A percentile compares a stretch with the other conserved stretches of the same genome.
phyloP scores from a whole-genome alignment of 2,329 filamentous ascomycete genomes.

The Coleophoma eucalyptorum region DNA sequence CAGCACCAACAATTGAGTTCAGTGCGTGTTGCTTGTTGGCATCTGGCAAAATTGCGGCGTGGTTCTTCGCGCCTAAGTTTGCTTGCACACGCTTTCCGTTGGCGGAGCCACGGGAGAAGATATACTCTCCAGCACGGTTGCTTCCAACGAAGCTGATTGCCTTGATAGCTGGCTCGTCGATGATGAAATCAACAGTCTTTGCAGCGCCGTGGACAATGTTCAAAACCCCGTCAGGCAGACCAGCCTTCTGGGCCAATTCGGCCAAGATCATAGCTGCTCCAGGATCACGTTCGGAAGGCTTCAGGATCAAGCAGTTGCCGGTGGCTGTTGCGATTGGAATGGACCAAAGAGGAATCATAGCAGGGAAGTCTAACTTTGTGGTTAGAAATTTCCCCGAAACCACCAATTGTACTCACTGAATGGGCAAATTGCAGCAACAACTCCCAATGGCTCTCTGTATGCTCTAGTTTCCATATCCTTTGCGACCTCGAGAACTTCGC shows the following conservation, averaged over 20 bases:
- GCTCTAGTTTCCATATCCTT: conserved; percentile 88
- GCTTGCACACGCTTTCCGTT: conserved; percentile 88
- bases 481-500: conserved; percentile 78
- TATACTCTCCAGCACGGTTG: conserved; percentile 88
- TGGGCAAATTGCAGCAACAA: conserved; percentile 80
- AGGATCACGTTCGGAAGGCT: conserved; percentile 82
- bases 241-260: conserved; percentile 74
- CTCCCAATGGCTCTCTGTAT: conserved; percentile 77
- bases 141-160: conserved; percentile 82
- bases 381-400: conserved; percentile 3
- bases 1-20: conserved; percentile 79
- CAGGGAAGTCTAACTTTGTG: conserved; percentile 66
- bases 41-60: conserved; percentile 79
- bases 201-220: conserved; percentile 81
- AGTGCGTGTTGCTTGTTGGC: conserved; percentile 88
- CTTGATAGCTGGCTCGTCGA: conserved; percentile 82
- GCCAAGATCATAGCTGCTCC: conserved; percentile 83
- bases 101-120: conserved; percentile 72
- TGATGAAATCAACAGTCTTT: conserved; percentile 79
- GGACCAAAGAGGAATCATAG: conserved; percentile 91
- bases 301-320: conserved; percentile 80
- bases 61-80: conserved; percentile 86
- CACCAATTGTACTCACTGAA: conserved; percentile 58
- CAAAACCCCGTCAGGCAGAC: conserved; percentile 77
- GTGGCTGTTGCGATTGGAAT: conserved; percentile 82